A percentile compares a stretch with the other conserved stretches of the same genome.
Conservation (phyloP, 306 rosid genomes). For the Cyamopsis tetragonoloba region DNA sequence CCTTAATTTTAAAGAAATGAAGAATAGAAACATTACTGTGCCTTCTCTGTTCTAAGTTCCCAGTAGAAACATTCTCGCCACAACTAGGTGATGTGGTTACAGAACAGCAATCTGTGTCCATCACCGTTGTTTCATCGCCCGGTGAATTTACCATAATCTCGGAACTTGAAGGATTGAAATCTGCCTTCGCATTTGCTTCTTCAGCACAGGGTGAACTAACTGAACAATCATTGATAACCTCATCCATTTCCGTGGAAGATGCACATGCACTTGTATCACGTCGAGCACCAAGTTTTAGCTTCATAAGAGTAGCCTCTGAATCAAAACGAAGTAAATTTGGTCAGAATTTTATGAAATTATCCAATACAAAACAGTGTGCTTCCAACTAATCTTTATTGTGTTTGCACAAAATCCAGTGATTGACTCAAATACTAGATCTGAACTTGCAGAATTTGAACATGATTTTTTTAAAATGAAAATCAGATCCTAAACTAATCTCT, state of each 20-base stretch:
- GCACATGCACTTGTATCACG: constrained; percentile 23
- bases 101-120: constrained; percentile 45
- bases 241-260: constrained; percentile 19
- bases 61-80: constrained; percentile 7
- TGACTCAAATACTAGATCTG: background rate
- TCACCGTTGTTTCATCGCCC: constrained; percentile 24
- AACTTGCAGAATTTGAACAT: constrained; percentile 5
- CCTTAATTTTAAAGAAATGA: constrained; percentile 51
- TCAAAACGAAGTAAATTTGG: background rate
- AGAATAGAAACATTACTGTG: constrained; percentile 41
- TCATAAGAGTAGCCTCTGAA: constrained; percentile 82
- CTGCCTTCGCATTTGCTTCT: constrained; percentile 29
- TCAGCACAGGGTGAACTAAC: constrained; percentile 31
- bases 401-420: background rate
- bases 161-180: constrained; percentile 12
- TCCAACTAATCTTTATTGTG: background rate
- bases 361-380: background rate
- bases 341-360: background rate
- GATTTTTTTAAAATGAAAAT: background rate
- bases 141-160: constrained; percentile 2
- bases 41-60: constrained; percentile 5
- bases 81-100: background rate
- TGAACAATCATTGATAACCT: constrained; percentile 25
- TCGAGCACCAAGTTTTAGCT: constrained; percentile 71
- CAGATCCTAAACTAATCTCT: background rate